These are phyloP conservation scores for Lodderomyces metapsilosis DNA, from an alignment of 1,139 yeast genomes.

Conservation along the genomic window DNA sequence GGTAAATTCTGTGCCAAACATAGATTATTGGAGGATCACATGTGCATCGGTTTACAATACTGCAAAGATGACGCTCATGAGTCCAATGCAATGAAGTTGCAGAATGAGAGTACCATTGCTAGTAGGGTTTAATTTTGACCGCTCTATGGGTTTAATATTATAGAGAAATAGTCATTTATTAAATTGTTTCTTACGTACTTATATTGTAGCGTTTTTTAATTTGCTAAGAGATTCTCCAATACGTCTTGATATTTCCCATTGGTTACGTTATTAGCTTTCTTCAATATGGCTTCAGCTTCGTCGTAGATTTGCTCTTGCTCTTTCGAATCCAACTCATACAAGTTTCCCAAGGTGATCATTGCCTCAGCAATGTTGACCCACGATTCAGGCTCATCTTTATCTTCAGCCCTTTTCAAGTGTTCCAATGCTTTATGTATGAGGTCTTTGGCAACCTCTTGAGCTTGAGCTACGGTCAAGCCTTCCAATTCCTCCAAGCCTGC, in stretches of 20 bases:
- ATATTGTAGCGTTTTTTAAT: not conserved
- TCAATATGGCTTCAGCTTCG: constrained; percentile 63
- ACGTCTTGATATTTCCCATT: constrained; percentile 70
- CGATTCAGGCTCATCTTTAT: constrained; percentile 72
- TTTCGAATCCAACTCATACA: constrained; percentile 59
- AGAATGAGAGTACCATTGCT: constrained; percentile 43
- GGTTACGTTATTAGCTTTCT: constrained; percentile 70
- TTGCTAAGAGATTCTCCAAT: constrained; percentile 33
- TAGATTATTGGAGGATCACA: constrained; percentile 81
- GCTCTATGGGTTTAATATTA: too few species aligned
- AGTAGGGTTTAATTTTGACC: constrained; percentile 20
- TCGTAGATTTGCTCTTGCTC: constrained; percentile 65
- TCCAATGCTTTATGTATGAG: constrained; percentile 56
- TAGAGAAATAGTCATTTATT: not conserved
- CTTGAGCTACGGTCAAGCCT: constrained; percentile 39
- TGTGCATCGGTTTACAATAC: constrained; percentile 71
- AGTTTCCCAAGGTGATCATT: constrained; percentile 71
- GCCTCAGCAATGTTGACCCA: constrained; percentile 89
- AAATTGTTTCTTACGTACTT: not conserved
- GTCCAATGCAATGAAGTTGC: constrained; percentile 36
- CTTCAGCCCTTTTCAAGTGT: constrained; percentile 57
- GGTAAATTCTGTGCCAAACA: constrained; percentile 90
- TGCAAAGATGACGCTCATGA: constrained; percentile 80
- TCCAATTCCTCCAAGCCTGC: constrained; percentile 39
- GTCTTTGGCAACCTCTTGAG: constrained; percentile 51